Evolutionary conservation across 371 early-diverging fungal genomes (phyloP).

Genomic region (Syncephalastrum monosporum): DNA sequence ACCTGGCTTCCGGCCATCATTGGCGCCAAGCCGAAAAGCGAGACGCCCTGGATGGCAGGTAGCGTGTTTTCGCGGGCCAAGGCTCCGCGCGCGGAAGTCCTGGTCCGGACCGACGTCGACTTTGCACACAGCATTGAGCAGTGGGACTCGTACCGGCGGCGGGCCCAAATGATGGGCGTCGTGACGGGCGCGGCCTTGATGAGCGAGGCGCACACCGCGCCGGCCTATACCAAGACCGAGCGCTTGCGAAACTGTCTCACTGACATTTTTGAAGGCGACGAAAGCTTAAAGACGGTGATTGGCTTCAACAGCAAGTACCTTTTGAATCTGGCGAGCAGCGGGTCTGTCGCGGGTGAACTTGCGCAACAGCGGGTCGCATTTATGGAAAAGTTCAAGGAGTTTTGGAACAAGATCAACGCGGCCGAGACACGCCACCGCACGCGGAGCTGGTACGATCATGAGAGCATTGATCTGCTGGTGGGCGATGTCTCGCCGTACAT

Average conservation of each 20-base stretch:
- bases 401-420: conserved; percentile 39
- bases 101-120: conserved; percentile 38
- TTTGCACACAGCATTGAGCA: conserved; percentile 52
- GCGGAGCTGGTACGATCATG: conserved; percentile 48
- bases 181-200: conserved; percentile 39
- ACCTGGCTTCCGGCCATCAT: conserved; percentile 43
- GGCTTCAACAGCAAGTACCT: conserved; percentile 35
- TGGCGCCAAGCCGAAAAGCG: conserved; percentile 16
- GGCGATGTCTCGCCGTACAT: conserved; percentile 50
- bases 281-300: conserved; percentile 49
- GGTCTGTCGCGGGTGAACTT: neutral
- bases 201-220: conserved; percentile 48
- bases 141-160: conserved; percentile 41
- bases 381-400: conserved; percentile 26
- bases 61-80: conserved; percentile 39
- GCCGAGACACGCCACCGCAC: conserved; percentile 30
- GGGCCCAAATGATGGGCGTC: conserved; percentile 49
- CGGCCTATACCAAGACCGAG: conserved; percentile 63
- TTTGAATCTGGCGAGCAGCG: neutral
- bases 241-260: conserved; percentile 67
- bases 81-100: conserved; percentile 47
- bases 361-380: conserved; percentile 20
- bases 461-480: conserved; percentile 40
- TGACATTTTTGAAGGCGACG: conserved; percentile 75
- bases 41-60: conserved; percentile 27